Conservation (phyloP, 176 grass and related monocot genomes). For the Dendrocalamus sinicus region DNA sequence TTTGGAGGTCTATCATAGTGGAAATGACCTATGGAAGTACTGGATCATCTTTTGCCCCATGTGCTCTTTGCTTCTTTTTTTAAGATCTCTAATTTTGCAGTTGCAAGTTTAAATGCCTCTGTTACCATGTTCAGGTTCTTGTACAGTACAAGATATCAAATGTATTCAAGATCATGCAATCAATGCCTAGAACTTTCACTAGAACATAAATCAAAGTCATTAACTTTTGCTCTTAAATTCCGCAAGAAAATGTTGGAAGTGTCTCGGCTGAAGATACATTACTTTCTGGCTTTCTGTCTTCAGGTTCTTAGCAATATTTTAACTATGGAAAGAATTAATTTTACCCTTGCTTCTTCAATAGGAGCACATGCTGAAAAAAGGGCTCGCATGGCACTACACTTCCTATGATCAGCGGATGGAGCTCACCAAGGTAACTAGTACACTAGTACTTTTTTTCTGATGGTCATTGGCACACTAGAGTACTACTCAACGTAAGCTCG, state of each 20-base stretch:
- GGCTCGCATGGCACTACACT: conserved; percentile 80
- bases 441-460: background rate
- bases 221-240: background rate
- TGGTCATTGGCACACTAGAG: too few species aligned
- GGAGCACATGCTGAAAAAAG: conserved; percentile 88
- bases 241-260: background rate
- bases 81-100: background rate
- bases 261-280: background rate
- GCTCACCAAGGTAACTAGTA: conserved; percentile 59
- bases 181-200: background rate
- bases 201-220: background rate
- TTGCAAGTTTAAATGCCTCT: background rate
- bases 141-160: background rate
- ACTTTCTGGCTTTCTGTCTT: background rate
- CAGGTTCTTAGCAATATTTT: background rate
- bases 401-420: conserved; percentile 64
- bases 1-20: background rate
- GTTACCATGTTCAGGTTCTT: conserved; percentile 1
- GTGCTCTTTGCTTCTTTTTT: background rate
- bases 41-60: background rate
- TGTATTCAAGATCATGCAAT: background rate
- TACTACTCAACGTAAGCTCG: background rate
- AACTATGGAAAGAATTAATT: background rate
- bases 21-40: background rate
- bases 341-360: background rate